Percentiles rank a stretch among this genome's conserved stretches.
These are phyloP conservation scores for Hirschioporus abietinus DNA, from an alignment of 768 basidiomycete species.

Conservation along the genomic window DNA sequence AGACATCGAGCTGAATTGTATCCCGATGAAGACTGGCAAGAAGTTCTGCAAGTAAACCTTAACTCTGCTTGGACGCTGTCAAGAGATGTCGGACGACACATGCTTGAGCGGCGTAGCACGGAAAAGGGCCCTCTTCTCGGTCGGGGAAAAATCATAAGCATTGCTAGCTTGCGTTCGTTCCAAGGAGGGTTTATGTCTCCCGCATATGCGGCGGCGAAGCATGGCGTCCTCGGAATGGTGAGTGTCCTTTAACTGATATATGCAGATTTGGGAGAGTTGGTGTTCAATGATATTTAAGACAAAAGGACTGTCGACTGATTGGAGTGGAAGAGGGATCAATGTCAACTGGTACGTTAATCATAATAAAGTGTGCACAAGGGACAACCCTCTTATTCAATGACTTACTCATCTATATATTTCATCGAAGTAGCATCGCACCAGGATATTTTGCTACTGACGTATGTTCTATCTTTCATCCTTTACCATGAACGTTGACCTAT, in stretches of 20 bases:
- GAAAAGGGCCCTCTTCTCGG: slow-evolving; percentile 6
- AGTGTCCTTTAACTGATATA: too few relatives aligned
- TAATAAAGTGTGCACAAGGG: too few relatives aligned
- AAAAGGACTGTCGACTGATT: slow-evolving; percentile 45
- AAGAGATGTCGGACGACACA: slow-evolving; percentile 40
- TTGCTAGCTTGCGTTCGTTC: slow-evolving; percentile 57
- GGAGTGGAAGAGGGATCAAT: slow-evolving; percentile 40
- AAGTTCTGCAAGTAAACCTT: slow-evolving; percentile 48
- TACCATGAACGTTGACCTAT: not conserved
- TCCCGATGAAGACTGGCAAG: slow-evolving; percentile 63
- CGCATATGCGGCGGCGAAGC: slow-evolving; percentile 45
- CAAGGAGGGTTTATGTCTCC: slow-evolving; percentile 54
- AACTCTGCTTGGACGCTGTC: slow-evolving; percentile 40
- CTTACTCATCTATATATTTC: not conserved
- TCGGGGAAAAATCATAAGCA: slow-evolving; percentile 69
- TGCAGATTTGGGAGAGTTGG: too few relatives aligned
- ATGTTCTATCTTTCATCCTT: not conserved
- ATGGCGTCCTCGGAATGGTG: slow-evolving; percentile 31
- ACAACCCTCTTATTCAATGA: not conserved
- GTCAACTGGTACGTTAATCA: slow-evolving; percentile 27
- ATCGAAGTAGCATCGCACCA: slow-evolving; percentile 29
- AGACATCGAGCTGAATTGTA: slow-evolving; percentile 56
- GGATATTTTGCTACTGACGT: slow-evolving; percentile 43
- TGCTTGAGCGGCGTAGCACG: slow-evolving; percentile 32
- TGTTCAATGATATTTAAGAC: slow-evolving; percentile 15